These are phyloP conservation scores for Myriosclerotinia duriaeana DNA, from an alignment of 2,329 filamentous ascomycete species.

Conservation along the genomic window DNA sequence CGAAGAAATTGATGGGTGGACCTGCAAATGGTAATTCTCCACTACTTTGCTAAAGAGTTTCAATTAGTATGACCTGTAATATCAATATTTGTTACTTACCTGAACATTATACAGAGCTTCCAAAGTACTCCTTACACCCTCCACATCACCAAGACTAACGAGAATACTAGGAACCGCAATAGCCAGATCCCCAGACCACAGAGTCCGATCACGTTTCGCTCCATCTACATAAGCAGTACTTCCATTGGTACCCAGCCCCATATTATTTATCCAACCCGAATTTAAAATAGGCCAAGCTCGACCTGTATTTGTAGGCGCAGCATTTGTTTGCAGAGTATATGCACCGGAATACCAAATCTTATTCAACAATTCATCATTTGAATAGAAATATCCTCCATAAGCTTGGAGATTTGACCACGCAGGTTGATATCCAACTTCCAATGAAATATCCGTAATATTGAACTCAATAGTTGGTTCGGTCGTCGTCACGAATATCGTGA, in stretches of 20 bases:
- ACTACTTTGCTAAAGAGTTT: conserved; percentile 35
- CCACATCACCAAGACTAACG: conserved; percentile 54
- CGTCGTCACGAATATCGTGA: conserved; percentile 49
- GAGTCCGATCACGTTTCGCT: conserved; percentile 57
- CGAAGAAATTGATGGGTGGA: not conserved
- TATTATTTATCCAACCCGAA: not conserved
- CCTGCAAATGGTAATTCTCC: conserved; percentile 50
- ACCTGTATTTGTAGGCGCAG: conserved; percentile 3
- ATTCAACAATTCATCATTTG: conserved; percentile 52
- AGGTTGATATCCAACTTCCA: conserved; percentile 45
- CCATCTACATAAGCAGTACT: conserved; percentile 48
- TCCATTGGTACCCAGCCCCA: conserved; percentile 40
- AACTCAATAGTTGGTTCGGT: conserved; percentile 31
- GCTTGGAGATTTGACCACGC: conserved; percentile 47
- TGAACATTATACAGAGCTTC: conserved; percentile 43
- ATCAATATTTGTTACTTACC: conserved; percentile 22
- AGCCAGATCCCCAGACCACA: conserved; percentile 64
- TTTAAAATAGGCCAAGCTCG: conserved; percentile 31
- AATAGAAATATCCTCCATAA: conserved; percentile 55
- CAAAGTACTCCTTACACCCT: conserved; percentile 50
- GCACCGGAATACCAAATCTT: conserved; percentile 53
- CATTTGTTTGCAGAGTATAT: conserved; percentile 43
- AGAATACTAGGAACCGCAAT: conserved; percentile 55
- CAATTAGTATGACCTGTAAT: not conserved
- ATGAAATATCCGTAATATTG: conserved; percentile 39